Base-by-base conservation (phyloP, 2,329 filamentous ascomycete species). In the Colletotrichum australisinense region DNA sequence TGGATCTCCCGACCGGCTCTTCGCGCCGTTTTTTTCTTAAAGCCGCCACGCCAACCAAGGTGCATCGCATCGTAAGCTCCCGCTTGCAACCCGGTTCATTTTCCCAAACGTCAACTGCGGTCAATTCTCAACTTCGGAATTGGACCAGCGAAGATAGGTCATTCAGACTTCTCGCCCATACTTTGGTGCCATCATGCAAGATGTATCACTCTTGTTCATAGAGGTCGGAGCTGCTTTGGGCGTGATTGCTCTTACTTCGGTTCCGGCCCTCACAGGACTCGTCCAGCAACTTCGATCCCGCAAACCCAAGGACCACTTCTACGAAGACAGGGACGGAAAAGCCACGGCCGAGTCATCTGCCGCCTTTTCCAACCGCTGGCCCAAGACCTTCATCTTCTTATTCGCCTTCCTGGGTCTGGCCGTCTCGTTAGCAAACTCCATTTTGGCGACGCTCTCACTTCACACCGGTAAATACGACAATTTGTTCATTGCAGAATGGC, bases 321-420 rank as follows among this genome's bases (percentile, higher is more conserved):
- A 95, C 78, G 84, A 91, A 76, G 93, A 95, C 78, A 83, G 87
- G 74, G 93, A 95, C 81, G 93, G 93, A 62, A 86, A 88, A 75
- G 92, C 92, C 38, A 93, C 91, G 0, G 86, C 89, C 53, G 90
- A 93, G 78, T 90, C 91, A 1, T 79, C 91, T 65, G 86, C 87
- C 26, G 86, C 86, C 52, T 95, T 92, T 78, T 93, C 92, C 32
- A 88, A 90, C 75, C 89, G 84, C 70, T 77, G 86, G 70, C 87
- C 91, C 67, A 93, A 92, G 78, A 74, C 84, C 4, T 79, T 86
- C 26, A 84, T 93, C 57, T 78, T 90, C 5, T 42, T 90, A 4
- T 86, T 89, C n/a, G 88, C 90, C 0, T 69, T 85, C 14, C 72
- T 85, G 49, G 92, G 92, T 1, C 81, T 90, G 16, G 85, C 83